Conservation (phyloP, 257 asterid genomes). For the Gynochthodes officinalis region DNA sequence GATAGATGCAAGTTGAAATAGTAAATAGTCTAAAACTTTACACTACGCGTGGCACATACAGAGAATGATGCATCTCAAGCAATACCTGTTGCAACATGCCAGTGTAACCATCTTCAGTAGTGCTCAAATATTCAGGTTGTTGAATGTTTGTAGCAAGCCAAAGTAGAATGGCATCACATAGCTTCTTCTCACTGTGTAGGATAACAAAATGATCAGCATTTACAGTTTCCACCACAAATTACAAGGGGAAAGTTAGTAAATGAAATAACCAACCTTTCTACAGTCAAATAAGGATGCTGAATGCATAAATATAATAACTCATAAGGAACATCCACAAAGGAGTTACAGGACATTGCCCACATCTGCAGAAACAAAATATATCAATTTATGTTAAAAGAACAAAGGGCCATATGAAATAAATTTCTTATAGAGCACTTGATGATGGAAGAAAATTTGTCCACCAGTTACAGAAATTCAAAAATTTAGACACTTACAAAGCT, state of each 20-base stretch:
- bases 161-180: conserved; percentile 61
- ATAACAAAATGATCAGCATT: conserved; percentile 18
- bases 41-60: neutral
- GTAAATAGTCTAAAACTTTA: neutral
- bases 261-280: conserved; percentile 54
- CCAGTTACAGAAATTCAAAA: conserved; percentile 12
- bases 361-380: conserved; percentile 41
- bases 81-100: conserved; percentile 40
- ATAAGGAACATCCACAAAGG: conserved; percentile 50
- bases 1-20: neutral
- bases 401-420: neutral
- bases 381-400: neutral
- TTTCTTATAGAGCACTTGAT: neutral
- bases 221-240: conserved; percentile 12
- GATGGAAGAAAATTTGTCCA: neutral
- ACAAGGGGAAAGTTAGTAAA: neutral
- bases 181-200: conserved; percentile 66
- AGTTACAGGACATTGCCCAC: conserved; percentile 60
- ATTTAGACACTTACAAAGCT: conserved; percentile 67
- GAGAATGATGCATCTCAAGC: conserved; percentile 19
- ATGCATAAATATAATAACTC: conserved; percentile 48
- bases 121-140: conserved; percentile 32
- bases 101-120: conserved; percentile 19
- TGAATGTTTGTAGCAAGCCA: conserved; percentile 53
- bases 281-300: conserved; percentile 62